These are phyloP conservation scores for Coriaria nepalensis DNA, from an alignment of 306 rosid genomes.

Conservation along the genomic window DNA sequence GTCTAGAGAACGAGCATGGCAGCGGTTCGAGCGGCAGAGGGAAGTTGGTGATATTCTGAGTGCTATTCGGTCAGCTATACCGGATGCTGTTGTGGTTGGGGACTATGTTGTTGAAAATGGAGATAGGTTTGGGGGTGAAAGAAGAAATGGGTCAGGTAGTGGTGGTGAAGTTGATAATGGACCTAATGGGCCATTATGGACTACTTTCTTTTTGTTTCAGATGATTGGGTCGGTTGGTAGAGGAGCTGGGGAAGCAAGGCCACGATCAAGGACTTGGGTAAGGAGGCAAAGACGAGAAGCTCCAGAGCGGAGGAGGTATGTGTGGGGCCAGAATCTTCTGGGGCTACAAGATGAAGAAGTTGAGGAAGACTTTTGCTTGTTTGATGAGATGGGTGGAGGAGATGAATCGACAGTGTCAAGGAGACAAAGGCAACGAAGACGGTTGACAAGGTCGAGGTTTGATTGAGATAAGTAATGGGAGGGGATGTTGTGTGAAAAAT, in stretches of 20 bases:
- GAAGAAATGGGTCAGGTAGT: conserved; percentile 30
- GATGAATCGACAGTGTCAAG: conserved; percentile 52
- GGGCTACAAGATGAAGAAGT: conserved; percentile 41
- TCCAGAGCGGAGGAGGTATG: conserved; percentile 44
- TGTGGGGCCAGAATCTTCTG: conserved; percentile 77
- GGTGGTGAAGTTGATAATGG: too few relatives aligned
- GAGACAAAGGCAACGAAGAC: conserved; percentile 68
- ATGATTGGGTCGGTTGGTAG: conserved; percentile 66
- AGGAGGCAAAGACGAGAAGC: conserved; percentile 54
- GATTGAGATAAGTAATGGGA: conserved; percentile 42
- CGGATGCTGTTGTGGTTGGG: conserved; percentile 78
- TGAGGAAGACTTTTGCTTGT: conserved; percentile 27
- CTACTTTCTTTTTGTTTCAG: conserved; percentile 62
- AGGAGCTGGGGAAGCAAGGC: conserved; percentile 51
- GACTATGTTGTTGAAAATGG: conserved; percentile 84
- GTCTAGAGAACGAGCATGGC: conserved; percentile 70
- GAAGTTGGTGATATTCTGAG: conserved; percentile 86
- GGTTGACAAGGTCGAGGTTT: conserved; percentile 54
- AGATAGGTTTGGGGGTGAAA: conserved; percentile 44
- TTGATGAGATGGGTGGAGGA: conserved; percentile 32
- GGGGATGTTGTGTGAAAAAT: too few relatives aligned
- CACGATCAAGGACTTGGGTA: conserved; percentile 54
- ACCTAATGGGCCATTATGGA: conserved; percentile 54
- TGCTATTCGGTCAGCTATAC: conserved; percentile 77
- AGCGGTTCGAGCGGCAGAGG: conserved; percentile 68